phyloP scores from a whole-genome alignment of 345 rosid genomes.

The Psidium friedrichsthalianum region DNA sequence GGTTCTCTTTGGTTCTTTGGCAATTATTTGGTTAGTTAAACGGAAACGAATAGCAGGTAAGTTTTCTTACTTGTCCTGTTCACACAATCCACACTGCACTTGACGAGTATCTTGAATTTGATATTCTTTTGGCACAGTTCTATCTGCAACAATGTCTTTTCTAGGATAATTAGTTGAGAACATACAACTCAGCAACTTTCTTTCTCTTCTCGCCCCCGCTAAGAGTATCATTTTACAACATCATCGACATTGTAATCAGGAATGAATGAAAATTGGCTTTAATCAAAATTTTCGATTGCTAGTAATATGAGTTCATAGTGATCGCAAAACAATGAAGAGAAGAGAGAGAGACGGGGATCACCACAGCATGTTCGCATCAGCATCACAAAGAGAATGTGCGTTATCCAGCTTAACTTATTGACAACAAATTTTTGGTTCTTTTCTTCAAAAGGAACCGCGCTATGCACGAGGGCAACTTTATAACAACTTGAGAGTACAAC shows the following conservation, averaged over 20 bases:
- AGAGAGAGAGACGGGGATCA: neutral
- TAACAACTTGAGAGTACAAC: neutral
- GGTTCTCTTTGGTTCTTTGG: conserved; percentile 6
- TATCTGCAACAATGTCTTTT: neutral
- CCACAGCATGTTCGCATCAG: neutral
- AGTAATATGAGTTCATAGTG: neutral
- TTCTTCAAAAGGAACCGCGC: neutral
- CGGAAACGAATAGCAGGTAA: conserved; percentile 3
- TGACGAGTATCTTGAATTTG: neutral
- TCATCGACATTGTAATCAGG: neutral
- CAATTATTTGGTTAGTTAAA: conserved; percentile 7
- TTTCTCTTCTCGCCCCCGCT: neutral
- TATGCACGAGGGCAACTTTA: too few species aligned
- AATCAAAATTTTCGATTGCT: neutral
- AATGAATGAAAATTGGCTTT: neutral
- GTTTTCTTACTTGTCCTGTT: neutral
- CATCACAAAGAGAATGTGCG: neutral
- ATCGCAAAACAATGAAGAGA: neutral
- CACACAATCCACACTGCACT: neutral
- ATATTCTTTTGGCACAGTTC: neutral
- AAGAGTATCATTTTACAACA: neutral
- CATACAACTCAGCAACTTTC: neutral
- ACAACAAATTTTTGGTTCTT: neutral
- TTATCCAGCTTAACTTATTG: neutral
- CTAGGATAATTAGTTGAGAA: neutral